A percentile compares a stretch with the other conserved stretches of the same genome.
Evolutionary conservation across 2,329 filamentous ascomycete species (phyloP).

Genomic region (Chrysosporium keratinophilum): DNA sequence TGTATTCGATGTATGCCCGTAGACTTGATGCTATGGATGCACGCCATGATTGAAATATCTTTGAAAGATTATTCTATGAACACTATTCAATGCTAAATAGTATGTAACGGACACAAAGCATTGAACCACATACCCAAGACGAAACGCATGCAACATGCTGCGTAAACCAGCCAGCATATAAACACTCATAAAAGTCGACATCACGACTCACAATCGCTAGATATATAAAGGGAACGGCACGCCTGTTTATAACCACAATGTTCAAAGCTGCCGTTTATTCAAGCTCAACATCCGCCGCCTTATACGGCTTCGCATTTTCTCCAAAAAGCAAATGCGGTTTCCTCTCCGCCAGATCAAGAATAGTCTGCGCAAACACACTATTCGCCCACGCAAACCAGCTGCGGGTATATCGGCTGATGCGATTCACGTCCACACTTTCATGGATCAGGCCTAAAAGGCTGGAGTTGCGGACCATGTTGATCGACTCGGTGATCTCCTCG

Average conservation of each 20-base stretch:
- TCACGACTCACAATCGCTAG: too few species aligned
- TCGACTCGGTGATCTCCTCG: slow-evolving; percentile 61
- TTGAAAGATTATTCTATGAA: too few species aligned
- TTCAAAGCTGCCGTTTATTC: background rate
- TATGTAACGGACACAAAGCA: too few species aligned
- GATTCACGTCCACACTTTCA: slow-evolving; percentile 80
- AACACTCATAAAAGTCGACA: too few species aligned
- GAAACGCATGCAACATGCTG: too few species aligned
- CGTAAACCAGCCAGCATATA: too few species aligned
- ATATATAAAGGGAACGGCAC: too few species aligned
- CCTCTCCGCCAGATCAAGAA: slow-evolving; percentile 75
- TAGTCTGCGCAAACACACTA: slow-evolving; percentile 85
- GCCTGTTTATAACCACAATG: background rate
- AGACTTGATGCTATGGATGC: too few species aligned
- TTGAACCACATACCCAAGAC: too few species aligned
- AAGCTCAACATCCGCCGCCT: slow-evolving; percentile 9
- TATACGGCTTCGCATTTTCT: slow-evolving; percentile 37
- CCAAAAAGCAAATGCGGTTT: slow-evolving; percentile 84
- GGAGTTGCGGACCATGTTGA: slow-evolving; percentile 64
- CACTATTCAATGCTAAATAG: too few species aligned
- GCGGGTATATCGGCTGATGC: slow-evolving; percentile 60
- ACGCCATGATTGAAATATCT: too few species aligned
- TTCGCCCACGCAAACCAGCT: slow-evolving; percentile 99
- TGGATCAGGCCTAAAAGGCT: slow-evolving; percentile 74
- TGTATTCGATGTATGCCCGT: too few species aligned